Conservation (phyloP, 371 early-diverging fungal species). For the Rhizopus stolonifer region DNA sequence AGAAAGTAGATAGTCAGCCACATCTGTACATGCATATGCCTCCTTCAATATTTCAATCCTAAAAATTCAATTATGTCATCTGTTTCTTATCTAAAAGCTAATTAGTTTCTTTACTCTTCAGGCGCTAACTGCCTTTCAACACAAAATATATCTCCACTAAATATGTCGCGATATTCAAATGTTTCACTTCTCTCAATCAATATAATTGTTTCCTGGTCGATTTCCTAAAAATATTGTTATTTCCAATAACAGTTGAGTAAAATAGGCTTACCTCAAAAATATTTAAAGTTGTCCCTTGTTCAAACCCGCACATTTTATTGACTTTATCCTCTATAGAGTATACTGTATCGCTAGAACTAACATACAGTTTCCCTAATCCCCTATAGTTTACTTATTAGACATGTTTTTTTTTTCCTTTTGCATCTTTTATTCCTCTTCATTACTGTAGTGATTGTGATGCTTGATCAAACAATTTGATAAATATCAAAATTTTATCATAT, state of each 20-base stretch:
- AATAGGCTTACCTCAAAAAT: conserved; percentile 37
- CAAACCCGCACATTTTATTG: conserved; percentile 34
- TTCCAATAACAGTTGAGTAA: neutral
- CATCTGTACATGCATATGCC: conserved; percentile 27
- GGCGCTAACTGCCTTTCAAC: conserved; percentile 59
- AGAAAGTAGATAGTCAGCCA: conserved; percentile 68
- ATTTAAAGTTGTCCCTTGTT: conserved; percentile 3
- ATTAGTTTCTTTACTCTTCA: conserved; percentile 50
- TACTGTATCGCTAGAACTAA: conserved; percentile 48
- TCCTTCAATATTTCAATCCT: neutral
- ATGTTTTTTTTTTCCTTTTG: neutral
- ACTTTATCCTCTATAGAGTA: conserved; percentile 58
- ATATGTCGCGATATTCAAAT: conserved; percentile 67
- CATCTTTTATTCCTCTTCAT: neutral
- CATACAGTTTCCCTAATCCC: conserved; percentile 59
- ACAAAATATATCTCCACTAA: conserved; percentile 83
- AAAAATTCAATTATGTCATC: neutral
- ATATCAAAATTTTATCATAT: conserved; percentile 9
- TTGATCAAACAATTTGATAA: conserved; percentile 24
- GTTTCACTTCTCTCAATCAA: conserved; percentile 49
- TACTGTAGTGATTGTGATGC: conserved; percentile 21
- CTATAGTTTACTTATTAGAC: conserved; percentile 21
- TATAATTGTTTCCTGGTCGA: conserved; percentile 51
- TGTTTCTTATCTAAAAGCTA: neutral
- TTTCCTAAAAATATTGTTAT: neutral